A percentile compares a stretch with the other conserved stretches of the same genome.
Conservation (phyloP, 177 flowering plant genomes). For the Telopea speciosissima region DNA sequence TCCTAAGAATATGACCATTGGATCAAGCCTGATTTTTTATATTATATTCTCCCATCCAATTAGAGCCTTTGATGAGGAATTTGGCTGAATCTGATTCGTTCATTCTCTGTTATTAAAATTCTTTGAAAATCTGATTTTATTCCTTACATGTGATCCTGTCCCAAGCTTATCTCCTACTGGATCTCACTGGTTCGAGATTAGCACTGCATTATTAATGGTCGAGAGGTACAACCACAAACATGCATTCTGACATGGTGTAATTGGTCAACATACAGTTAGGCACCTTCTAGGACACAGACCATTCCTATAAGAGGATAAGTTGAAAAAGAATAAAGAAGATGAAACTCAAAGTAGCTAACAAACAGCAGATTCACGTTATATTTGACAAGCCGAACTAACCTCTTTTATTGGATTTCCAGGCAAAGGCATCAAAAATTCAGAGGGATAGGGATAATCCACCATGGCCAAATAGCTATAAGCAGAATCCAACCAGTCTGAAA, state of each 20-base stretch:
- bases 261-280: neutral
- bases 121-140: no score
- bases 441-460: conserved; percentile 82
- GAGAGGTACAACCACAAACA: neutral
- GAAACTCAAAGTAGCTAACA: neutral
- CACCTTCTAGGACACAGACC: neutral
- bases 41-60: no score
- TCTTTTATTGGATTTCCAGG: conserved; percentile 88
- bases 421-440: conserved; percentile 76
- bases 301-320: neutral
- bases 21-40: no score
- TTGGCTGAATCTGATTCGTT: no score
- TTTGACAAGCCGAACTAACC: conserved; percentile 34
- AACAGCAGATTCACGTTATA: neutral
- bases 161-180: no score
- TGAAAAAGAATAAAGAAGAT: neutral
- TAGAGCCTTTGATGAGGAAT: no score
- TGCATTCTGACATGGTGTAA: neutral
- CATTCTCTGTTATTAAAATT: no score
- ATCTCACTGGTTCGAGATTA: no score
- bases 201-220: no score
- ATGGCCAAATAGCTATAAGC: conserved; percentile 93
- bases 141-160: no score
- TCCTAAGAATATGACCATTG: no score
- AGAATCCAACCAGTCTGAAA: conserved; percentile 62